These are phyloP conservation scores for Ophiostoma himal-ulmi DNA, from an alignment of 2,329 filamentous ascomycete species.

Conservation along the genomic window DNA sequence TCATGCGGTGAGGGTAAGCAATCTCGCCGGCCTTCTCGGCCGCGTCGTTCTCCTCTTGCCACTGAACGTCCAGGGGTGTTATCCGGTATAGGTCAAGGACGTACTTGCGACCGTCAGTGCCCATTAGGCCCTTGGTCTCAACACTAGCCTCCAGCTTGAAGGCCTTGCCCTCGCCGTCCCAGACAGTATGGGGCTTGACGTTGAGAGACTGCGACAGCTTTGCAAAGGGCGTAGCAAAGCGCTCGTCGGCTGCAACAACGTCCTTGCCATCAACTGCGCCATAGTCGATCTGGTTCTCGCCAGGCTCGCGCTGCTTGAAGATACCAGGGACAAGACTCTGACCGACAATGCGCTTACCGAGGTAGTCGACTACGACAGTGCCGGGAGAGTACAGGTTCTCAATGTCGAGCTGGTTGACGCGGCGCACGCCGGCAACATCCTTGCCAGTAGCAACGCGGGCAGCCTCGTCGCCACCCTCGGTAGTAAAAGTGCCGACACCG, in stretches of 20 bases:
- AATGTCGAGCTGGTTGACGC: constrained; percentile 96
- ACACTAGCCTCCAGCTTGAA: constrained; percentile 93
- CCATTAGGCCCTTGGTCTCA: constrained; percentile 95
- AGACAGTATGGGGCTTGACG: constrained; percentile 91
- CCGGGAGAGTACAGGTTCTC: constrained; percentile 90
- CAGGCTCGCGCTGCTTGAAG: constrained; percentile 95
- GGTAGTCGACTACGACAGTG: constrained; percentile 92
- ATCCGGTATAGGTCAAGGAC: constrained; percentile 95
- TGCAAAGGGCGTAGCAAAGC: constrained; percentile 76
- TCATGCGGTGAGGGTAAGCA: constrained; percentile 91
- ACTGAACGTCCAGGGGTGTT: constrained; percentile 82
- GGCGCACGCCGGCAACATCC: constrained; percentile 87
- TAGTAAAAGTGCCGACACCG: constrained; percentile 93
- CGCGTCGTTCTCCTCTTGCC: constrained; percentile 69
- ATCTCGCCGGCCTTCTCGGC: constrained; percentile 37
- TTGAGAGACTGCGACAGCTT: constrained; percentile 86
- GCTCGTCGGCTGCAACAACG: constrained; percentile 81
- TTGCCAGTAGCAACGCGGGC: constrained; percentile 94
- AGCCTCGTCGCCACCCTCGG: constrained; percentile 93
- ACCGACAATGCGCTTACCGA: constrained; percentile 93
- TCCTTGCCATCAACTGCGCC: constrained; percentile 97
- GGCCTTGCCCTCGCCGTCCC: constrained; percentile 90
- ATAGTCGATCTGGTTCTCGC: constrained; percentile 98
- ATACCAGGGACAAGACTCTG: constrained; percentile 98
- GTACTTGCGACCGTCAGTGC: constrained; percentile 94